Conservation (phyloP, 495 filamentous ascomycete species). For the Lichenothelia convexa region DNA sequence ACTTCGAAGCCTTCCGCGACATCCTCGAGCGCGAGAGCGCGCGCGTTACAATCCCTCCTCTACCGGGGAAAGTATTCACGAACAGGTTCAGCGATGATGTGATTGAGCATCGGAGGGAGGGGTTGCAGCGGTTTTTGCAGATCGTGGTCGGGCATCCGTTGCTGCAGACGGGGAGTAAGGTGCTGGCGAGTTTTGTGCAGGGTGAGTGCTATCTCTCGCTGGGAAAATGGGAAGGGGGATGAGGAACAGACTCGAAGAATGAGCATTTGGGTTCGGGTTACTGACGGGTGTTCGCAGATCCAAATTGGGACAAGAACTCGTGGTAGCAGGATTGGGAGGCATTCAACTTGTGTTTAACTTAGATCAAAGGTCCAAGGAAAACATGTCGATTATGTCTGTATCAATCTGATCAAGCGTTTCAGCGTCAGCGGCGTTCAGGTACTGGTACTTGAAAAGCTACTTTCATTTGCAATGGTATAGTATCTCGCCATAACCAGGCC, state of each 20-base stretch:
- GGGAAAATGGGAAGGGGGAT: background rate
- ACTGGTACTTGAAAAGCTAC: no score
- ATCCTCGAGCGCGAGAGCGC: conserved; percentile 91
- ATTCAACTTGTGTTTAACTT: no score
- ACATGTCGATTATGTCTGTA: no score
- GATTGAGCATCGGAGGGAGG: conserved; percentile 84
- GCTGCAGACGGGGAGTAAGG: conserved; percentile 93
- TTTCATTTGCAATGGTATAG: no score
- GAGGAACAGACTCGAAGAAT: no score
- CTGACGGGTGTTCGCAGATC: conserved; percentile 6
- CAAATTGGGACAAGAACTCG: conserved; percentile 17
- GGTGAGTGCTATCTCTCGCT: conserved; percentile 34
- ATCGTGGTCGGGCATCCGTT: conserved; percentile 95
- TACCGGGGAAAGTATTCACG: conserved; percentile 95
- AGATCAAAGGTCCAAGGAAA: no score
- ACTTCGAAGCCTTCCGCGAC: conserved; percentile 98
- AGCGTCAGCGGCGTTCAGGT: no score
- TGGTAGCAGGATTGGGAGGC: conserved; percentile 10
- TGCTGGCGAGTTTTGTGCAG: conserved; percentile 87
- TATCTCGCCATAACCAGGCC: no score
- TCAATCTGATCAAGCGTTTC: no score
- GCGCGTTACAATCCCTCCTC: conserved; percentile 83
- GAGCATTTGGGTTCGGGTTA: background rate
- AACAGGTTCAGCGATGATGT: conserved; percentile 97
- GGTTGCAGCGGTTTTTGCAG: conserved; percentile 87